Evolutionary conservation across 2,329 filamentous ascomycete genomes (phyloP).

Genomic region (Chaetomiaceae sp.): DNA sequence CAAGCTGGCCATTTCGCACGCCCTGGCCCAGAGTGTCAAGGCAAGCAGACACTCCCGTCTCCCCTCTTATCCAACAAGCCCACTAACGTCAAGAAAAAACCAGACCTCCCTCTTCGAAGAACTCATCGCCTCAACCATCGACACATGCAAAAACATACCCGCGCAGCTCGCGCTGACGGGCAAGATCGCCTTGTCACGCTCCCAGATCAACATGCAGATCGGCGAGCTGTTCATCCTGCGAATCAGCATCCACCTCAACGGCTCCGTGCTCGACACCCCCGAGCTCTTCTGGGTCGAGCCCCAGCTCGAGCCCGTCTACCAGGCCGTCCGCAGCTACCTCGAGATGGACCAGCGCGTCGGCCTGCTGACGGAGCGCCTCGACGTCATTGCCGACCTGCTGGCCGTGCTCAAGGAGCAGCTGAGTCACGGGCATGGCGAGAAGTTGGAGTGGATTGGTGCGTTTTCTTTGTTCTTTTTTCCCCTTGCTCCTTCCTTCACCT

Average conservation of each 20-base stretch:
- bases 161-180: constrained; percentile 89
- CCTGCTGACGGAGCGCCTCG: constrained; percentile 80
- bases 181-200: constrained; percentile 80
- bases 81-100: too few relatives aligned
- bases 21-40: constrained; percentile 92
- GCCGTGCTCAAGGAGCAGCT: constrained; percentile 94
- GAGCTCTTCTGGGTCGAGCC: constrained; percentile 99
- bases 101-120: constrained; percentile 94
- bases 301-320: constrained; percentile 92
- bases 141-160: constrained; percentile 87
- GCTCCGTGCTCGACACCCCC: constrained; percentile 90
- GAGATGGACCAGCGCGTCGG: constrained; percentile 97
- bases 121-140: constrained; percentile 87
- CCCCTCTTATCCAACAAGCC: constrained; percentile 16
- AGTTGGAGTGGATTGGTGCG: constrained; percentile 83
- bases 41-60: constrained; percentile 35
- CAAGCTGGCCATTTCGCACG: constrained; percentile 93
- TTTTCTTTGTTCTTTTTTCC: constrained; percentile 24
- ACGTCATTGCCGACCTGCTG: constrained; percentile 88
- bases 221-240: constrained; percentile 95
- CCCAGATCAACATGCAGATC: constrained; percentile 98
- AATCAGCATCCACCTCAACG: constrained; percentile 97
- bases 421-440: constrained; percentile 87
- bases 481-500: background rate
- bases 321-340: constrained; percentile 88